Evolutionary conservation across 805 yeast genomes (phyloP).

Genomic region (Metschnikowia rubicola): DNA sequence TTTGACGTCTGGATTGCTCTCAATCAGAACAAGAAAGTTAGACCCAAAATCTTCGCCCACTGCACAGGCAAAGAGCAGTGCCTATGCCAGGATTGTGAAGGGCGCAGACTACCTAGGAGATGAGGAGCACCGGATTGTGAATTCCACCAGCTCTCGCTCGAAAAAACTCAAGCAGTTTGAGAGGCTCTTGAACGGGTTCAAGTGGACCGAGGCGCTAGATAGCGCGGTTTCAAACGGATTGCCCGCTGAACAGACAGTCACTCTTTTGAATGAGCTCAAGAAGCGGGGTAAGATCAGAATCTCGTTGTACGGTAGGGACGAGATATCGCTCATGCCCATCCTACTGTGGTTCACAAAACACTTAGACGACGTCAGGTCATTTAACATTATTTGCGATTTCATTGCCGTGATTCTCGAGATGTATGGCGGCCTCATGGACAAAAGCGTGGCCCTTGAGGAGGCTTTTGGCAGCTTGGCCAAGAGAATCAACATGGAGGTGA

Average conservation of each 20-base stretch:
- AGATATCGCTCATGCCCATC: conserved; percentile 78
- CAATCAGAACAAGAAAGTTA: conserved; percentile 83
- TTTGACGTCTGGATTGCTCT: conserved; percentile 79
- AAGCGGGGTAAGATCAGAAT: conserved; percentile 84
- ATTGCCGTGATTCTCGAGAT: conserved; percentile 65
- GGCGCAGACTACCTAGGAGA: conserved; percentile 92
- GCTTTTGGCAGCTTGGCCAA: conserved; percentile 57
- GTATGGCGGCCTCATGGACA: conserved; percentile 71
- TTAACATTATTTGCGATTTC: conserved; percentile 63
- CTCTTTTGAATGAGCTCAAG: conserved; percentile 82
- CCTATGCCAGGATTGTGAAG: conserved; percentile 78
- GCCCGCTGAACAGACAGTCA: conserved; percentile 74
- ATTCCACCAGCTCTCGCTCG: conserved; percentile 48
- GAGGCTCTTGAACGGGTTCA: conserved; percentile 77
- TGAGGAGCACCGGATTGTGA: conserved; percentile 68
- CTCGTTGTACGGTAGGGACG: conserved; percentile 81
- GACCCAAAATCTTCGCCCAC: conserved; percentile 52
- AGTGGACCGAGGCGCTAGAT: conserved; percentile 92
- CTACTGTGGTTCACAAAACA: conserved; percentile 77
- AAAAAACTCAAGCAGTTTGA: conserved; percentile 81
- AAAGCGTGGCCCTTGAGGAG: conserved; percentile 74
- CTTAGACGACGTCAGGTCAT: conserved; percentile 75
- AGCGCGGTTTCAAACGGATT: conserved; percentile 77
- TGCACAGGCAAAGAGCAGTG: conserved; percentile 50
- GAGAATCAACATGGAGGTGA: conserved; percentile 65